Percentiles rank a stretch among this genome's conserved stretches.
Conservation (phyloP, 345 rosid genomes). For the Eucalyptus fibrosa region DNA sequence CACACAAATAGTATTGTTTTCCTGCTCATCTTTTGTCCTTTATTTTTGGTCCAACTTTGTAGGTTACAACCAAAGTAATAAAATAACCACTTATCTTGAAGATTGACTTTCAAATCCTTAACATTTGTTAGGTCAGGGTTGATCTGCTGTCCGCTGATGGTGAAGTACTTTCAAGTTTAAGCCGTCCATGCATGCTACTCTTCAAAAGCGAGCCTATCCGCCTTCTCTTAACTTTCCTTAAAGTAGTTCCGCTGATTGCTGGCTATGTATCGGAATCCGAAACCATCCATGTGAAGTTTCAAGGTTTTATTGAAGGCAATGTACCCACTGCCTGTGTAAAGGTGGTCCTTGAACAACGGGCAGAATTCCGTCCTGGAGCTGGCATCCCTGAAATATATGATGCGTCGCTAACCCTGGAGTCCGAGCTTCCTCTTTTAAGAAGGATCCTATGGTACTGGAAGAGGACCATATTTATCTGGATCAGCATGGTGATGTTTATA, state of each 20-base stretch:
- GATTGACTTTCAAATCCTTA: background rate
- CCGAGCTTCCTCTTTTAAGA: conserved; percentile 42
- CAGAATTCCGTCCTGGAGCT: conserved; percentile 45
- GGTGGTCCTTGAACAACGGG: conserved; percentile 58
- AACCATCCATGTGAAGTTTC: conserved; percentile 41
- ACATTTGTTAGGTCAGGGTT: conserved; percentile 57
- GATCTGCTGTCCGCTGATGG: conserved; percentile 56
- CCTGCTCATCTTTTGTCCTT: background rate
- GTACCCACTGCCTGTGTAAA: conserved; percentile 58
- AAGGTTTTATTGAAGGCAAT: conserved; percentile 42
- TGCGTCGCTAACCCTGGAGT: conserved; percentile 43
- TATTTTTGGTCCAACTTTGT: background rate
- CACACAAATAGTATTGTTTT: background rate
- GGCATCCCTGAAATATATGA: conserved; percentile 79
- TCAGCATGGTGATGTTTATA: conserved; percentile 21
- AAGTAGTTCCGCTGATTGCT: conserved; percentile 54
- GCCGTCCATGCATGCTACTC: conserved; percentile 60
- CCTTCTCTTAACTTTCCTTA: conserved; percentile 44
- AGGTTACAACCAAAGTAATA: background rate
- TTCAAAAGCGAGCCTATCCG: conserved; percentile 74
- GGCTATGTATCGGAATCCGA: conserved; percentile 76
- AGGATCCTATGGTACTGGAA: conserved; percentile 72
- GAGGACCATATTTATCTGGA: conserved; percentile 61
- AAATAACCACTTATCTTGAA: background rate
- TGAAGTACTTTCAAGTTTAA: conserved; percentile 40